These are phyloP conservation scores for Lepiota brunneoincarnata DNA, from an alignment of 768 basidiomycete species.

Conservation along the genomic window DNA sequence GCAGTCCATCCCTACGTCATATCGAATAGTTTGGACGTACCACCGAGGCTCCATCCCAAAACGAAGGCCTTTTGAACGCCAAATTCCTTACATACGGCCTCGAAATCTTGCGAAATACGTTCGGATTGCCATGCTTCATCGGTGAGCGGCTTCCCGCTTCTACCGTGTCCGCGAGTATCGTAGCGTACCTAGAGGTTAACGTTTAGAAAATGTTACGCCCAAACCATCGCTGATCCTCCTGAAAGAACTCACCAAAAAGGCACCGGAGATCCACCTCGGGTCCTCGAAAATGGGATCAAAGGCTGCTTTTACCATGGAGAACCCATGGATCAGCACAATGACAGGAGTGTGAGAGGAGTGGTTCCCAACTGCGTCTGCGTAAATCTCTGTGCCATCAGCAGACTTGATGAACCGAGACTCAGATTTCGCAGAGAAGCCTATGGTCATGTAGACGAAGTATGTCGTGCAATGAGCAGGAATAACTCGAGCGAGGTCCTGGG, in stretches of 20 bases:
- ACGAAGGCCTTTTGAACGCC: conserved; percentile 25
- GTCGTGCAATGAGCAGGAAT: too few relatives aligned
- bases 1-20: neutral
- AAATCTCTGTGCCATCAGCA: conserved; percentile 33
- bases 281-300: conserved; percentile 34
- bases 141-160: conserved; percentile 24
- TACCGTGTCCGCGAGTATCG: conserved; percentile 32
- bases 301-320: conserved; percentile 22
- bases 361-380: conserved; percentile 31
- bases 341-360: conserved; percentile 22
- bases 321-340: conserved; percentile 35
- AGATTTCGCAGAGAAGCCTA: neutral
- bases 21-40: neutral
- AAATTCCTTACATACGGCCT: conserved; percentile 28
- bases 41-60: conserved; percentile 29
- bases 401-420: conserved; percentile 15
- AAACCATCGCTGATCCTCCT: too few relatives aligned
- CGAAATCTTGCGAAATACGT: conserved; percentile 28
- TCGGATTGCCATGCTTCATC: conserved; percentile 25
- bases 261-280: conserved; percentile 19
- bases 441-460: neutral
- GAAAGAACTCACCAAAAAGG: conserved; percentile 20
- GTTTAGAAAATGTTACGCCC: too few relatives aligned
- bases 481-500: too few relatives aligned
- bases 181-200: conserved; percentile 25